Evolutionary conservation across 305 asterid genomes (phyloP), one percentile per base, ranked within the genome.

Genomic region (Andrographis paniculata): DNA sequence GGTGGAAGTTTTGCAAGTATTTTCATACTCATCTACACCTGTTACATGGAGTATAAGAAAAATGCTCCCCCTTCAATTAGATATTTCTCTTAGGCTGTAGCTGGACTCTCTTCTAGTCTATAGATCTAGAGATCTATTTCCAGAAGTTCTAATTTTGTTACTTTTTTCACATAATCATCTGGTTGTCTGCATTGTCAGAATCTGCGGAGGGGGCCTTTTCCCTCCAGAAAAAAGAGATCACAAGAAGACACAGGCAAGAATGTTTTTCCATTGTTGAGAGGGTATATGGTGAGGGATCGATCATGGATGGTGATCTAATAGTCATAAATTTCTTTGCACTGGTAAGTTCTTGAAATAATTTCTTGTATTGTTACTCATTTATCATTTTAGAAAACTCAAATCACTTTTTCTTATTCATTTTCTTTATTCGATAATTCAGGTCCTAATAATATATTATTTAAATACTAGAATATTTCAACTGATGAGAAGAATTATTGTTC

Each of bases 241-340:
- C 81, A 44, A 71, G 69, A 60, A 72, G 65, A 56, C 95, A 89
- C 56, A 78, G 95, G 64, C 74, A 72, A 56, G 81, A 85, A 38
- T 85, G 93, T 64, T 55, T 77, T 58, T 72, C 74, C 6, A 54
- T 65, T 43, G 41, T 76, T 68, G 95, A 82, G 58, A 64, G 51
- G 67, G 72, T 85, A 53, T 85, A 70, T 66, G 94, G 85, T 63
- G 94, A 72, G 45, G 74, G 55, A 51, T 54, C 73, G 39, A 48
- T 61, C 70, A 53, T 69, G 62, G 75, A 76, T 63, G 80, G 79
- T 40, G 95, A 89, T 59, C 62, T 76, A 59, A 73, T 89, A 55
- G 59, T 81, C 61, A 82, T 89, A 59, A 89, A 89, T 66, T 80
- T 85, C 68, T 89, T 89, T 61, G 93, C 95, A 12, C 73, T 89